Conservation (phyloP, 2,329 filamentous ascomycete species). For the Ophiostoma angusticollis region DNA sequence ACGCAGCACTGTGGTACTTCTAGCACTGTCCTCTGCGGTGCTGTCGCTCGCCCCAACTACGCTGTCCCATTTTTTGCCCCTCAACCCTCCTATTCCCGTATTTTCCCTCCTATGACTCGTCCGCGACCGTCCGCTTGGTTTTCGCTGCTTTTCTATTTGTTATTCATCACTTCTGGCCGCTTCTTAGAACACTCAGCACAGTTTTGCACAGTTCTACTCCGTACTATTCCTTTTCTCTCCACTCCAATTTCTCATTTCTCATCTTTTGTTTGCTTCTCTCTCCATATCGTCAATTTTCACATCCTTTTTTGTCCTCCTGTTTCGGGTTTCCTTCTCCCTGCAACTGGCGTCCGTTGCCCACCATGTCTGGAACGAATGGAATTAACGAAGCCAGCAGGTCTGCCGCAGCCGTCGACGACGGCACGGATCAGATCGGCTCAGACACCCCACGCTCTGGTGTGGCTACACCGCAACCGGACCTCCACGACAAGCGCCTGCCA, state of each 20-base stretch:
- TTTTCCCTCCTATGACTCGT: no score
- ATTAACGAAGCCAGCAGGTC: constrained; percentile 44
- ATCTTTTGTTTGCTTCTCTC: background rate
- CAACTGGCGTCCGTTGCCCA: constrained; percentile 1
- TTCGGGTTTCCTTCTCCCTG: background rate
- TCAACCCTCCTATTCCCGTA: constrained; percentile 2
- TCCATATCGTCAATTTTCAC: no score
- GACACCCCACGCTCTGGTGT: constrained; percentile 82
- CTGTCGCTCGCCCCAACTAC: background rate
- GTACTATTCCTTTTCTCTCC: background rate
- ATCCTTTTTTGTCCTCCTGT: background rate
- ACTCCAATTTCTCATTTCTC: background rate
- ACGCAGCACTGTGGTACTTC: no score
- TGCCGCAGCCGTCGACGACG: constrained; percentile 53
- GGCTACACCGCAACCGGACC: constrained; percentile 86
- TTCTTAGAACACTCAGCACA: background rate
- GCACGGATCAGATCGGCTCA: constrained; percentile 64
- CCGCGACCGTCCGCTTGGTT: no score
- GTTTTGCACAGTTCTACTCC: background rate
- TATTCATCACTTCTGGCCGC: background rate
- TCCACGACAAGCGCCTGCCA: constrained; percentile 85
- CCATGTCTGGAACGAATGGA: constrained; percentile 26
- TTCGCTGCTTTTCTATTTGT: constrained; percentile 3
- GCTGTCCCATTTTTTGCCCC: constrained; percentile 4
- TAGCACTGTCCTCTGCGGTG: no score